Evolutionary conservation across 805 yeast species (phyloP).

Genomic region (Tetrapisispora nanseiensis): DNA sequence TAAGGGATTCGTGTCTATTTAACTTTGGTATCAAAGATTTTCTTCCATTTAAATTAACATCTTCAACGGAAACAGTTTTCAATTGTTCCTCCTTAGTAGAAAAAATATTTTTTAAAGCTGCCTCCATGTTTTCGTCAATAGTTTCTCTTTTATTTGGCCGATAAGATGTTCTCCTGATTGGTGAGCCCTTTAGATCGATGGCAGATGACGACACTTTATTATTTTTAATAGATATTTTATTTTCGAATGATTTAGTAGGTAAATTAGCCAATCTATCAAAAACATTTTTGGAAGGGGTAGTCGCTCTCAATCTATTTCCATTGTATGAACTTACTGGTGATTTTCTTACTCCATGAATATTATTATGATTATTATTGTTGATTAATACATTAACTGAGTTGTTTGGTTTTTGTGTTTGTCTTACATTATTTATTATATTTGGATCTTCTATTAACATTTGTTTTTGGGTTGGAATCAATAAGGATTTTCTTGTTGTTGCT

Average conservation of each 20-base stretch:
- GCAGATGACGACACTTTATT: conserved; percentile 12
- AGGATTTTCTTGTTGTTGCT: neutral
- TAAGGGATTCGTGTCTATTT: conserved; percentile 1
- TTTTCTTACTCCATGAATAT: conserved; percentile 2
- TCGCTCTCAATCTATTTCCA: neutral
- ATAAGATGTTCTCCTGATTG: conserved; percentile 15
- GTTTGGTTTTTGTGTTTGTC: neutral
- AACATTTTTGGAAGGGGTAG: conserved; percentile 13
- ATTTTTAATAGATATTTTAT: conserved; percentile 12
- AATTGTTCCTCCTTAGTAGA: conserved; percentile 7
- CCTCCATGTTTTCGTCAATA: conserved; percentile 18
- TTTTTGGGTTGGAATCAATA: neutral
- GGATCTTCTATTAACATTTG: neutral
- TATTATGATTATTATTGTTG: neutral
- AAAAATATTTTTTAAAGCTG: conserved; percentile 23
- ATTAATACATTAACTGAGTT: neutral
- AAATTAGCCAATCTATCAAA: conserved; percentile 24
- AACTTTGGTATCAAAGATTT: conserved; percentile 7
- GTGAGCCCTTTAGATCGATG: conserved; percentile 25
- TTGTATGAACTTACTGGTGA: neutral
- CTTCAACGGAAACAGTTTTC: neutral
- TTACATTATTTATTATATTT: neutral
- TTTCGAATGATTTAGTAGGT: conserved; percentile 27
- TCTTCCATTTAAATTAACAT: neutral
- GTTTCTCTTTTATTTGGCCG: conserved; percentile 7